Conservation (phyloP, 495 filamentous ascomycete genomes). For the Penicillium diatomitis region DNA sequence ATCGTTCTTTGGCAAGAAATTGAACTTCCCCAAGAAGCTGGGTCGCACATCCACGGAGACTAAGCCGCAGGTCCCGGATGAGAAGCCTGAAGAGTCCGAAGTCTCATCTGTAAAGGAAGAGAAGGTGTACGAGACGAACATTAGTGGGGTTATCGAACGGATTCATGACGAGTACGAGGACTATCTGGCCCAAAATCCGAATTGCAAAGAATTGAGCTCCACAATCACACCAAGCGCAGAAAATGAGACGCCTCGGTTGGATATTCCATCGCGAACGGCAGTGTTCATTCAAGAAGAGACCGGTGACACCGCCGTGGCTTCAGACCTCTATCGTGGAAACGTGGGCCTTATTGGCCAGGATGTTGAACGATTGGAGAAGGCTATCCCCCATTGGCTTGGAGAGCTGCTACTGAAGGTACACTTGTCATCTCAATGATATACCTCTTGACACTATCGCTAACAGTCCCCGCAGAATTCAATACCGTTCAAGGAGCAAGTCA, state of each 20-base stretch:
- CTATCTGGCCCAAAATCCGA: slow-evolving; percentile 46
- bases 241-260: slow-evolving; percentile 76
- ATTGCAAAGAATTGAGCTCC: slow-evolving; percentile 43
- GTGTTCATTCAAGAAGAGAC: slow-evolving; percentile 95
- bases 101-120: slow-evolving; percentile 55
- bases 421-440: slow-evolving; percentile 1
- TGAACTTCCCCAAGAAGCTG: slow-evolving; percentile 82
- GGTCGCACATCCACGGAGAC: slow-evolving; percentile 65
- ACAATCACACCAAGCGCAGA: slow-evolving; percentile 68
- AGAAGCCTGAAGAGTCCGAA: slow-evolving; percentile 75
- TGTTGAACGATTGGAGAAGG: slow-evolving; percentile 72
- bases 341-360: slow-evolving; percentile 69
- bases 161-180: slow-evolving; percentile 73
- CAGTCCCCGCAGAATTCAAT: slow-evolving; percentile 55
- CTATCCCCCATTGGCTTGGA: slow-evolving; percentile 83
- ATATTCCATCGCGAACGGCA: slow-evolving; percentile 67
- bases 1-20: slow-evolving; percentile 76
- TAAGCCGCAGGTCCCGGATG: slow-evolving; percentile 66
- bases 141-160: slow-evolving; percentile 70
- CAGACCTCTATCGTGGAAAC: slow-evolving; percentile 84
- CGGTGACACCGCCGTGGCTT: slow-evolving; percentile 75
- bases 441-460: neutral
- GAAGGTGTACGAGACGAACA: slow-evolving; percentile 72
- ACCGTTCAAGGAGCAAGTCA: slow-evolving; percentile 83
- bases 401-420: slow-evolving; percentile 72